Conservation (phyloP, 805 yeast species). For the Groenewaldozyma tartarivorans region DNA sequence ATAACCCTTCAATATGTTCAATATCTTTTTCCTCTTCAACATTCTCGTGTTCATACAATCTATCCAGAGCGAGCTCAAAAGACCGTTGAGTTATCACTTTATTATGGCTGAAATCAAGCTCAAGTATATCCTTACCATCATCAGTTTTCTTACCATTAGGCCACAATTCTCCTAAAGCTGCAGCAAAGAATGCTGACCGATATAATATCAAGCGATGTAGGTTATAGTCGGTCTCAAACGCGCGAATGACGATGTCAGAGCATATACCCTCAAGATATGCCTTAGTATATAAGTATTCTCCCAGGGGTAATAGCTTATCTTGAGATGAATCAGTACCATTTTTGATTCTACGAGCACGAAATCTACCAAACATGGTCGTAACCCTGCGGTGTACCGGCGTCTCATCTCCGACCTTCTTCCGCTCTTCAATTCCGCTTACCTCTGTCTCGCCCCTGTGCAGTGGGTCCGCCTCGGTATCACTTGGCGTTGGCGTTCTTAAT, state of each 20-base stretch:
- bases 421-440: too few relatives aligned
- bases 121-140: conserved; percentile 27
- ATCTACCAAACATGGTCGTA: too few relatives aligned
- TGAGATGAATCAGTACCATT: too few relatives aligned
- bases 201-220: conserved; percentile 39
- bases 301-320: too few relatives aligned
- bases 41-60: conserved; percentile 38
- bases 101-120: conserved; percentile 29
- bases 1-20: too few relatives aligned
- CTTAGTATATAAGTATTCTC: conserved; percentile 6
- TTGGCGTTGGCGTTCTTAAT: too few relatives aligned
- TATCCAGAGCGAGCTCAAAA: conserved; percentile 39
- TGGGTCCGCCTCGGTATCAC: too few relatives aligned
- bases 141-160: conserved; percentile 16
- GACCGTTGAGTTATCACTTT: conserved; percentile 36
- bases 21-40: conserved; percentile 8
- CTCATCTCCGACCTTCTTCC: too few relatives aligned
- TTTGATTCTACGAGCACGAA: too few relatives aligned
- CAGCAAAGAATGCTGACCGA: conserved; percentile 40
- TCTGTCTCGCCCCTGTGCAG: too few relatives aligned
- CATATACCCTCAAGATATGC: conserved; percentile 8
- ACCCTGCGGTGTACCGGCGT: too few relatives aligned
- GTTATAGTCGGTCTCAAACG: conserved; percentile 36
- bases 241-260: conserved; percentile 24
- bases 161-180: conserved; percentile 40